Evolutionary conservation across 139 green algal species (phyloP).

Genomic region (Chloropicon primus): DNA sequence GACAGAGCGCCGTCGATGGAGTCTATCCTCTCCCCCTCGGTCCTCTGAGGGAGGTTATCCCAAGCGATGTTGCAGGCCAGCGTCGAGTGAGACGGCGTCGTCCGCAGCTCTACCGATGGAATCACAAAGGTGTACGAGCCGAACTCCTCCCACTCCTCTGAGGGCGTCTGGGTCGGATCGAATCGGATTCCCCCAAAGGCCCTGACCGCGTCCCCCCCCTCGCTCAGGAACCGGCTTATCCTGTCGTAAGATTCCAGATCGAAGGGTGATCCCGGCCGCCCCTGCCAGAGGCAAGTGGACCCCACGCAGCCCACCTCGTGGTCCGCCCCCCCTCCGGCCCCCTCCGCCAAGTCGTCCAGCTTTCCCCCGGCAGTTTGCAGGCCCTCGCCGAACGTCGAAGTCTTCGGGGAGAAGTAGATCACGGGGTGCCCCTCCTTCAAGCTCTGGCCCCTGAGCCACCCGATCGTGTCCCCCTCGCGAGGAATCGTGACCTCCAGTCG

Average conservation of each 20-base stretch:
- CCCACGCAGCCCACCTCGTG: neutral
- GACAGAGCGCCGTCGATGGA: neutral
- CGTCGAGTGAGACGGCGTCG: neutral
- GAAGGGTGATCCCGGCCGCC: neutral
- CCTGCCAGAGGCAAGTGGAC: neutral
- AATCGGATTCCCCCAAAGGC: constrained; percentile 59
- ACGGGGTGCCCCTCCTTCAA: too few relatives aligned
- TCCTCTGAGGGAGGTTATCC: neutral
- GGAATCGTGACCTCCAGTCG: neutral
- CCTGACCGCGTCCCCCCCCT: neutral
- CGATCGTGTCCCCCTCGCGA: neutral
- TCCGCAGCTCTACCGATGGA: constrained; percentile 17
- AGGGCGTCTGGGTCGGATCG: constrained; percentile 4
- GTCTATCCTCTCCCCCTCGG: neutral
- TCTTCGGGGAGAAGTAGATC: neutral
- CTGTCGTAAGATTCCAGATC: neutral
- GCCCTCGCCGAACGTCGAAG: neutral
- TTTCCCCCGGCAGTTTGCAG: neutral
- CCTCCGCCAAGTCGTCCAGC: neutral
- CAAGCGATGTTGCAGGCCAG: neutral
- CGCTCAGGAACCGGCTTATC: neutral
- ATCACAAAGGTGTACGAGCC: constrained; percentile 66
- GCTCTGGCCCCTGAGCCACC: too few relatives aligned
- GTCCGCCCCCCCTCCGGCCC: neutral
- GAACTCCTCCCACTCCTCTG: constrained; percentile 49